Evolutionary conservation across 768 basidiomycete species (phyloP).

Genomic region (Suillus plorans): DNA sequence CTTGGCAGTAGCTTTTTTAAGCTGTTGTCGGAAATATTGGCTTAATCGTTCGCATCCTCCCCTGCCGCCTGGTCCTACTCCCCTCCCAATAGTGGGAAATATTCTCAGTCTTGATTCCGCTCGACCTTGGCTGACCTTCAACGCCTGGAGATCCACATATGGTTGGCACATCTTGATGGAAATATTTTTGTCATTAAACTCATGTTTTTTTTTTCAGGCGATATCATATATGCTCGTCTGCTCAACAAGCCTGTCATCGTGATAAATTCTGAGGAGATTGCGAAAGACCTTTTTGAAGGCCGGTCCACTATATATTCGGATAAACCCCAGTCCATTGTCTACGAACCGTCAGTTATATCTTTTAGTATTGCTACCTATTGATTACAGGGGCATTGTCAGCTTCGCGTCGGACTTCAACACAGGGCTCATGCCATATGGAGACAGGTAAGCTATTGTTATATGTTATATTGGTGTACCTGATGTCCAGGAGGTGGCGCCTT

Average conservation of each 20-base stretch:
- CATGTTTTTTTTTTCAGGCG: constrained; percentile 10
- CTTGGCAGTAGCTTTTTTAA: no score
- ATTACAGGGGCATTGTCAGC: constrained; percentile 4
- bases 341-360: constrained; percentile 12
- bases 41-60: background rate
- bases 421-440: constrained; percentile 18
- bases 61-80: constrained; percentile 18
- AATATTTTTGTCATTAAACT: background rate
- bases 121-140: constrained; percentile 21
- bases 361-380: background rate
- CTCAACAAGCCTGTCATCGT: constrained; percentile 22
- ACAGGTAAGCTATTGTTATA: background rate
- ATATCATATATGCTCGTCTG: constrained; percentile 21
- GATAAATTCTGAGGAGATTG: constrained; percentile 8
- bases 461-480: constrained; percentile 1
- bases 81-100: constrained; percentile 19
- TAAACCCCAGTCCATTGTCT: constrained; percentile 16
- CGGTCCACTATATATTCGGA: constrained; percentile 30
- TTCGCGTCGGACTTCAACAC: constrained; percentile 23
- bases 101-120: constrained; percentile 15
- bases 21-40: no score
- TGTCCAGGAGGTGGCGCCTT: background rate
- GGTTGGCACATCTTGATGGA: constrained; percentile 6
- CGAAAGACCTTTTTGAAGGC: constrained; percentile 28
- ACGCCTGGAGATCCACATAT: constrained; percentile 19